These are phyloP conservation scores for Chrysophaeum taylorii DNA, from an alignment of 352 stramenopile genomes.

Conservation along the genomic window DNA sequence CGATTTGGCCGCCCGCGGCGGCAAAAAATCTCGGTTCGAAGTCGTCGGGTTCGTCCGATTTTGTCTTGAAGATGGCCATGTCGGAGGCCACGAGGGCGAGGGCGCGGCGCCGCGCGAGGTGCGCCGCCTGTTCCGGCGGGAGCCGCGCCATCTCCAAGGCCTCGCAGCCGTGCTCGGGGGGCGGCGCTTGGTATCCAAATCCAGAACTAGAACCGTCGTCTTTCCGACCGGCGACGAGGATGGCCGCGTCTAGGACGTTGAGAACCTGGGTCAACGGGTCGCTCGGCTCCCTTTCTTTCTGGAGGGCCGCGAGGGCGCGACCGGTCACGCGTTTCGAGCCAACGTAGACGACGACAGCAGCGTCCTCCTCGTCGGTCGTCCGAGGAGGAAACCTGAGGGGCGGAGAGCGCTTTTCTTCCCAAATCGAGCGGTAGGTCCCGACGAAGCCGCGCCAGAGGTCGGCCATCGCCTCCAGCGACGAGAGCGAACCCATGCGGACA, in stretches of 20 bases:
- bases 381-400: neutral
- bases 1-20: neutral
- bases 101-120: too few species aligned
- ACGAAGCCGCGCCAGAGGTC: neutral
- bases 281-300: too few species aligned
- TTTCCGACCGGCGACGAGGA: too few species aligned
- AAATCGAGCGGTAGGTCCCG: neutral
- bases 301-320: too few species aligned
- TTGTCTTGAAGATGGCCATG: neutral
- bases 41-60: neutral
- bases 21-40: neutral
- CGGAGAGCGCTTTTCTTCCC: neutral
- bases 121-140: too few species aligned
- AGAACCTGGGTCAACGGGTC: too few species aligned
- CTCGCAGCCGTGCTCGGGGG: too few species aligned
- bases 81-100: neutral
- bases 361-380: neutral
- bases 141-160: too few species aligned
- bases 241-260: too few species aligned
- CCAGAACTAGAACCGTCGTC: too few species aligned
- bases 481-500: neutral
- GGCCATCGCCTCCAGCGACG: neutral
- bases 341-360: neutral
- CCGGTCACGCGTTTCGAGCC: neutral
- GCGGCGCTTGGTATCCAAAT: too few species aligned